A percentile compares a stretch with the other conserved stretches of the same genome.
Conservation (phyloP, 1,139 yeast genomes). For the Pneumocystis canis region DNA sequence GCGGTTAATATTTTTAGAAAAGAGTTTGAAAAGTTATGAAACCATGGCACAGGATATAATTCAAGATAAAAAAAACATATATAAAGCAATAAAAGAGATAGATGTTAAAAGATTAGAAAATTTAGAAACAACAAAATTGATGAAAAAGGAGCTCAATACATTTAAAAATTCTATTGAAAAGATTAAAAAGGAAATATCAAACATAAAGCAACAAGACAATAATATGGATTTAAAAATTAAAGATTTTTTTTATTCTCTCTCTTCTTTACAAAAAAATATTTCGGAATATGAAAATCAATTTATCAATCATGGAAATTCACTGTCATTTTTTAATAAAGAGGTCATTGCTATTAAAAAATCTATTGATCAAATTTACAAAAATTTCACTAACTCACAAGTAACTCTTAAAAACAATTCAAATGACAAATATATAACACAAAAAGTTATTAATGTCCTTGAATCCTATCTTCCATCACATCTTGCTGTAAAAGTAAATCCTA, state of each 20-base stretch:
- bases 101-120: not conserved
- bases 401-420: not conserved
- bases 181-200: not conserved
- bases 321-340: not conserved
- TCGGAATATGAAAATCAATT: not conserved
- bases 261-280: not conserved
- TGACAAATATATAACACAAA: conserved; percentile 3
- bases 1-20: not conserved
- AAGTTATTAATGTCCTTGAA: conserved; percentile 9
- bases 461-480: conserved; percentile 12
- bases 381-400: not conserved
- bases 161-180: not conserved
- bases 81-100: not conserved
- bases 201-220: not conserved
- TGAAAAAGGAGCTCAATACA: not conserved
- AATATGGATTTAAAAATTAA: not conserved
- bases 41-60: not conserved
- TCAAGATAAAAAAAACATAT: not conserved
- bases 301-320: not conserved
- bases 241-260: not conserved
- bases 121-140: not conserved
- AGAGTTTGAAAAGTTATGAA: not conserved
- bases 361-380: not conserved
- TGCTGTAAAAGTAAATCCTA: conserved; percentile 10
- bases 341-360: not conserved